Evolutionary conservation across 2,329 filamentous ascomycete species (phyloP).

Genomic region (Aspergillus sp.): DNA sequence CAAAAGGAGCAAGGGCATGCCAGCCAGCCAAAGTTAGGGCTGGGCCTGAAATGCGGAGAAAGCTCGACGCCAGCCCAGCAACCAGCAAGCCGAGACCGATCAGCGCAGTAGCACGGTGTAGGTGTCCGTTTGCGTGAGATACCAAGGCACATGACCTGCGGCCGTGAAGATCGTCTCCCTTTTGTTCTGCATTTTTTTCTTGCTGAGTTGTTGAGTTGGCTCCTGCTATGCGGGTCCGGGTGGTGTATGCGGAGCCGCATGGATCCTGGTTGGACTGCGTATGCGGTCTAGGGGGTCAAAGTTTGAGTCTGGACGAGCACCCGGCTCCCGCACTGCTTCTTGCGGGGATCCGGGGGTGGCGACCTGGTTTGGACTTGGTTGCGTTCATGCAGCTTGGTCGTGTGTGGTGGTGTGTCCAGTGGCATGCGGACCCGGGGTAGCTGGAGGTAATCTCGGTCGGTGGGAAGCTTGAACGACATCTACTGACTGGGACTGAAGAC

Average conservation of each 20-base stretch:
- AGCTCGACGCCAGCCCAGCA: neutral
- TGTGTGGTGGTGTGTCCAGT: too few relatives aligned
- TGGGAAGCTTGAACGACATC: neutral
- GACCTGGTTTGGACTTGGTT: neutral
- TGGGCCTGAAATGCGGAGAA: neutral
- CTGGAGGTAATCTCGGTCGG: too few relatives aligned
- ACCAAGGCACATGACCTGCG: neutral
- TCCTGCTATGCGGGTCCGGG: neutral
- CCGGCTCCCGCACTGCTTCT: neutral
- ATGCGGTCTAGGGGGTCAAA: too few relatives aligned
- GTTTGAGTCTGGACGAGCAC: too few relatives aligned
- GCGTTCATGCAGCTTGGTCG: too few relatives aligned
- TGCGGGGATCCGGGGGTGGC: neutral
- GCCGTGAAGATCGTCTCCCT: neutral
- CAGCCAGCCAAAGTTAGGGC: neutral
- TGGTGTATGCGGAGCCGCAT: conserved; percentile 3
- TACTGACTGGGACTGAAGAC: neutral
- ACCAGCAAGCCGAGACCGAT: too few relatives aligned
- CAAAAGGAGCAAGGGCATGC: neutral
- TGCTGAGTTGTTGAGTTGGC: neutral
- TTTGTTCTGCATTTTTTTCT: neutral
- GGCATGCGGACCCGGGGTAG: neutral
- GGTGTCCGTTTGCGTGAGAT: too few relatives aligned
- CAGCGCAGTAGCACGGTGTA: too few relatives aligned
- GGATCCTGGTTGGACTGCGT: neutral